phyloP scores from a whole-genome alignment of 805 yeast genomes.

The Wickerhamomyces chambardii region DNA sequence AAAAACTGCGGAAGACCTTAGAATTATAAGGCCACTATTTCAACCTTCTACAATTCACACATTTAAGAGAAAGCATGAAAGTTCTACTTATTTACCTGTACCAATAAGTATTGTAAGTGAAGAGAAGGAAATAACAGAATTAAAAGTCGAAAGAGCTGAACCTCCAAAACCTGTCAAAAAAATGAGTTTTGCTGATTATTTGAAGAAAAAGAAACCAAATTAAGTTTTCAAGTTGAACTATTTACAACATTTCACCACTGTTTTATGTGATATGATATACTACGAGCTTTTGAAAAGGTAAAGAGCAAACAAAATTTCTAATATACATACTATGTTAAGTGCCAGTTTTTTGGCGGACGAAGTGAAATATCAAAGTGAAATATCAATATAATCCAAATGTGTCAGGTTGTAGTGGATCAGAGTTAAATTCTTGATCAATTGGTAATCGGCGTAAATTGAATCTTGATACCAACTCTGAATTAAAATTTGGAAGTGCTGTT shows the following conservation, averaged over 20 bases:
- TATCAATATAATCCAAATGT: not conserved
- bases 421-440: no score
- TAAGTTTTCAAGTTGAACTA: not conserved
- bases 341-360: no score
- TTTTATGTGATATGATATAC: no score
- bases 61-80: constrained; percentile 5
- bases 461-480: not conserved
- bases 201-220: constrained; percentile 35
- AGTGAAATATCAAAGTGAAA: no score
- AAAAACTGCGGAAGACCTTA: not conserved
- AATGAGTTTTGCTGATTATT: constrained; percentile 69
- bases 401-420: not conserved
- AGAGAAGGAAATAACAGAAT: not conserved
- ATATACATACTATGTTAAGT: no score
- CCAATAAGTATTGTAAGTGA: constrained; percentile 15
- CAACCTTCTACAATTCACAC: constrained; percentile 4
- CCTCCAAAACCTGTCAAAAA: constrained; percentile 35
- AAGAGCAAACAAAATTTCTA: no score
- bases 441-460: not conserved
- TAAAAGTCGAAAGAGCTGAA: not conserved
- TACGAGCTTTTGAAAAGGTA: no score
- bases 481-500: not conserved
- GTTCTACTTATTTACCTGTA: constrained; percentile 10
- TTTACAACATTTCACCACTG: no score
- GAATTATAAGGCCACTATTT: not conserved